A percentile compares a stretch with the other conserved stretches of the same genome.
Evolutionary conservation across 306 rosid species (phyloP).

Genomic region (Fagus crenata): DNA sequence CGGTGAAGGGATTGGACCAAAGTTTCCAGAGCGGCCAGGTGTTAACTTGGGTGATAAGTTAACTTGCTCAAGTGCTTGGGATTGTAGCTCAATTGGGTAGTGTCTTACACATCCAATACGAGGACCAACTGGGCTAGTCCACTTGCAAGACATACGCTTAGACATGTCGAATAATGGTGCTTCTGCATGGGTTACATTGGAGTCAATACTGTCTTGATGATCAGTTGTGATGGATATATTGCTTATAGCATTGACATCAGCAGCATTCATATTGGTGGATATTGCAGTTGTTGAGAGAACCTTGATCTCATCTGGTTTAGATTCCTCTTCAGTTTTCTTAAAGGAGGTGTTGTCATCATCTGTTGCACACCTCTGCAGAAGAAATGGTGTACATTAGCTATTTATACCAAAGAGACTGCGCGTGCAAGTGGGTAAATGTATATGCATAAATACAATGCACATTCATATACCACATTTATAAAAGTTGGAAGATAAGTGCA

Average conservation of each 20-base stretch:
- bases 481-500: too few species aligned
- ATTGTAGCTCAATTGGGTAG: conserved; percentile 43
- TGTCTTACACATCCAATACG: conserved; percentile 55
- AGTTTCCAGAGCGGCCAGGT: neutral
- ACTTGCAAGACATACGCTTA: conserved; percentile 46
- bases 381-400: neutral
- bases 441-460: neutral
- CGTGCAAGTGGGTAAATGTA: neutral
- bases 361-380: conserved; percentile 35
- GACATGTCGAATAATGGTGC: conserved; percentile 27
- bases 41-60: conserved; percentile 43
- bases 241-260: neutral
- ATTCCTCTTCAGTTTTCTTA: conserved; percentile 3
- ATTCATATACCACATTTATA: neutral
- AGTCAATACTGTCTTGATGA: conserved; percentile 5
- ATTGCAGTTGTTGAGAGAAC: neutral
- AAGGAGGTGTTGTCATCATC: conserved; percentile 35
- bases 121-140: conserved; percentile 48
- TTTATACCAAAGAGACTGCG: neutral
- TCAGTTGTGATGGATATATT: neutral
- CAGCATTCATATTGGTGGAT: neutral
- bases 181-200: neutral
- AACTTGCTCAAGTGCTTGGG: conserved; percentile 45
- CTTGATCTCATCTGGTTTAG: conserved; percentile 1
- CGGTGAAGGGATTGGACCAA: conserved; percentile 46